Percentiles rank a stretch among this genome's conserved stretches.
Evolutionary conservation across 2,329 filamentous ascomycete genomes (phyloP).

Genomic region (Ceratocystis cacaofunesta): DNA sequence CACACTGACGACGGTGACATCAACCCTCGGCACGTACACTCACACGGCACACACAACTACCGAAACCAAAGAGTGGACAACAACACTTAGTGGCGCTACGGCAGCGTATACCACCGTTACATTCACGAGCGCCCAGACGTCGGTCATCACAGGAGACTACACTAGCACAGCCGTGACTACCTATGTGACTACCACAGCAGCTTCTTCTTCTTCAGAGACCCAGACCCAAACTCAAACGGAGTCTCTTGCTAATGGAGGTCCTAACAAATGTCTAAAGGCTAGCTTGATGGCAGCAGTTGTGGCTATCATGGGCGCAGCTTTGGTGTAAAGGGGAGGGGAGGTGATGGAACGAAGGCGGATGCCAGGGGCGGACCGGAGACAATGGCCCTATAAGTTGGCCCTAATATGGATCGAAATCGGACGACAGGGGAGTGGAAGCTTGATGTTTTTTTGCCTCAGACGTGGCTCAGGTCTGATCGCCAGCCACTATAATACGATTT

Average conservation of each 20-base stretch:
- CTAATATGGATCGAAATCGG: not conserved
- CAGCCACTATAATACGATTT: not conserved
- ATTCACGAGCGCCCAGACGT: slow-evolving; percentile 9
- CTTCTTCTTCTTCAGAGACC: not conserved
- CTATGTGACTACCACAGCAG: slow-evolving; percentile 13
- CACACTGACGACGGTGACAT: slow-evolving; percentile 13
- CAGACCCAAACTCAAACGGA: not conserved
- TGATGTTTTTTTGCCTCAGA: not conserved
- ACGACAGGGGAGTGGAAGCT: not conserved
- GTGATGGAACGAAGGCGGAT: not conserved
- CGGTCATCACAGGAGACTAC: slow-evolving; percentile 8
- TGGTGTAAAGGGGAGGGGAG: not conserved
- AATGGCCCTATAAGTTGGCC: not conserved
- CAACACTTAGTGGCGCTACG: slow-evolving; percentile 12
- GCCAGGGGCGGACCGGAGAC: too few relatives aligned
- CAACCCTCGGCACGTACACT: slow-evolving; percentile 14
- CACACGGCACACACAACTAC: slow-evolving; percentile 9
- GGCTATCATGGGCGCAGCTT: not conserved
- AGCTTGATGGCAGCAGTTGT: slow-evolving; percentile 1
- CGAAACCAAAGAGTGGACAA: slow-evolving; percentile 9
- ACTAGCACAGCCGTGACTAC: slow-evolving; percentile 14
- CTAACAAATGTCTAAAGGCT: not conserved
- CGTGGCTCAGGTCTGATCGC: not conserved
- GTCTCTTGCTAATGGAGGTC: not conserved
- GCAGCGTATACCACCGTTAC: slow-evolving; percentile 15